Conservation (phyloP, 169 alveolate genomes). For the Plasmodium inui region DNA sequence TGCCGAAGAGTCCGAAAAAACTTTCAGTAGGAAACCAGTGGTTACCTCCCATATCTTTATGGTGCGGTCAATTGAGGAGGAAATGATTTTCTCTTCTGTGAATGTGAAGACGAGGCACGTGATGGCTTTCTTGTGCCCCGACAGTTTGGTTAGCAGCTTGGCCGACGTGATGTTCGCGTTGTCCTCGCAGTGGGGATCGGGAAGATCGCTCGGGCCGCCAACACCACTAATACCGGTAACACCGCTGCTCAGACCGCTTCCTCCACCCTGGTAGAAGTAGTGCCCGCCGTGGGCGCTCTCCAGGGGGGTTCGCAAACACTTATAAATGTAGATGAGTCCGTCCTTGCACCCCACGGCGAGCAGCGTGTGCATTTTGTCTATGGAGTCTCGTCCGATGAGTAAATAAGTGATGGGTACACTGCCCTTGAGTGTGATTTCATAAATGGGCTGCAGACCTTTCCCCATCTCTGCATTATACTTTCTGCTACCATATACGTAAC, state of each 20-base stretch:
- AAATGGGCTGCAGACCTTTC: conserved; percentile 48
- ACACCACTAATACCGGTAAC: background rate
- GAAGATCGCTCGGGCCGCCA: no score
- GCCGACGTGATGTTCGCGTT: conserved; percentile 66
- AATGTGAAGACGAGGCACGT: conserved; percentile 83
- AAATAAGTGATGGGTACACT: conserved; percentile 80
- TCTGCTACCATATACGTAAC: conserved; percentile 43
- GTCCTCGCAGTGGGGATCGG: no score
- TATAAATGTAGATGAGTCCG: conserved; percentile 84
- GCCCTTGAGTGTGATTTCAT: conserved; percentile 39
- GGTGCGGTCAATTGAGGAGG: conserved; percentile 90
- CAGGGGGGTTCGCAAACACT: conserved; percentile 78
- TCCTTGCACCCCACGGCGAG: conserved; percentile 90
- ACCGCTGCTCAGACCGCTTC: background rate
- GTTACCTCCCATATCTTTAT: conserved; percentile 89
- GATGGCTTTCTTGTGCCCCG: conserved; percentile 82
- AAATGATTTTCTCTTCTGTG: conserved; percentile 81
- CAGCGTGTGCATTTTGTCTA: conserved; percentile 82
- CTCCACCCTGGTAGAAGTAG: conserved; percentile 1
- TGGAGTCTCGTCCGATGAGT: conserved; percentile 86
- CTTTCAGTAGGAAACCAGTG: conserved; percentile 87
- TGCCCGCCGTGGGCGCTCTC: conserved; percentile 65
- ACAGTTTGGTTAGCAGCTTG: conserved; percentile 74
- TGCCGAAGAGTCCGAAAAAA: conserved; percentile 89
- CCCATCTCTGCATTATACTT: conserved; percentile 58